Evolutionary conservation across 1,284 basidiomycete species (phyloP).

Genomic region (Cutaneotrichosporon dermatis): DNA sequence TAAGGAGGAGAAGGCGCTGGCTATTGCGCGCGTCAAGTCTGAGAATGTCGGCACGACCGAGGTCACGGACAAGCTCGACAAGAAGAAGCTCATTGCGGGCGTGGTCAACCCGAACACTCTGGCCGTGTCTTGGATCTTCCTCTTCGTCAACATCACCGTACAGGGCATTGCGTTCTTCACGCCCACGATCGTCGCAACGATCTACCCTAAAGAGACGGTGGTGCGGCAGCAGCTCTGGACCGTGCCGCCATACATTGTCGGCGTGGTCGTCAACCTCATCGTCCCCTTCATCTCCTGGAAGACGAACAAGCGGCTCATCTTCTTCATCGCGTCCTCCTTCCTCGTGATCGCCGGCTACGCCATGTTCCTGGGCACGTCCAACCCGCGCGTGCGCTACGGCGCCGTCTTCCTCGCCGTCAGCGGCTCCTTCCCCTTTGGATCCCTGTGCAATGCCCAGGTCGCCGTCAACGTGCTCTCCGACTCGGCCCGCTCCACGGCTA

Average conservation of each 20-base stretch:
- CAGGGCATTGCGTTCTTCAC: slow-evolving; percentile 33
- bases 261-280: slow-evolving; percentile 29
- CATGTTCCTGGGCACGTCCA: slow-evolving; percentile 27
- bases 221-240: slow-evolving; percentile 41
- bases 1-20: slow-evolving; percentile 25
- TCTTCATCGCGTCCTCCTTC: slow-evolving; percentile 29
- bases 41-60: slow-evolving; percentile 28
- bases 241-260: slow-evolving; percentile 42
- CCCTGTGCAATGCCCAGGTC: slow-evolving; percentile 11
- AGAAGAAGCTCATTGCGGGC: slow-evolving; percentile 7
- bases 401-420: slow-evolving; percentile 15
- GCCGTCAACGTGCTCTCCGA: slow-evolving; percentile 11
- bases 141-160: slow-evolving; percentile 44
- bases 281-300: slow-evolving; percentile 39
- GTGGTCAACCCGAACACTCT: slow-evolving; percentile 28
- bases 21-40: slow-evolving; percentile 24
- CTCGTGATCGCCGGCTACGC: slow-evolving; percentile 38
- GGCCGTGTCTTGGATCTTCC: slow-evolving; percentile 39
- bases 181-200: slow-evolving; percentile 27
- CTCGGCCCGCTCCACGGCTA: slow-evolving; percentile 10
- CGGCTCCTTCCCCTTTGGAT: slow-evolving; percentile 15
- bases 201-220: slow-evolving; percentile 26
- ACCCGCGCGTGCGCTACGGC: slow-evolving; percentile 11
- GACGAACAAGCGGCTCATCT: slow-evolving; percentile 33
- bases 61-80: slow-evolving; percentile 13